Conservation (phyloP, 1,284 basidiomycete species). For the Ganoderma lingzhi region DNA sequence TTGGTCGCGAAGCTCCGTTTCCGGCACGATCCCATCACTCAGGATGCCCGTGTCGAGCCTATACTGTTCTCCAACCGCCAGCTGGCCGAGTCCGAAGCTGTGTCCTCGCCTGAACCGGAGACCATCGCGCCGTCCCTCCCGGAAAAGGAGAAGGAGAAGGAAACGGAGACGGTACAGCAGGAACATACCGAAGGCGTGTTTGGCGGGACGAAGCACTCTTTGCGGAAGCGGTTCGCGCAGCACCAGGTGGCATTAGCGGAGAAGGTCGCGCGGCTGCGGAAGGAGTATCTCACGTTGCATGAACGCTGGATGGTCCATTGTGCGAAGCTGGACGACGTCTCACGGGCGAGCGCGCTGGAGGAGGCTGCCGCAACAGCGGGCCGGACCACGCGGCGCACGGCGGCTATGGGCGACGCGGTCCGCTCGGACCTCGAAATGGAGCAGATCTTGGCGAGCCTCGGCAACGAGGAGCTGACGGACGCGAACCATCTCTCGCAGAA, state of each 20-base stretch:
- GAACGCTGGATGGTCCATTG: constrained; percentile 79
- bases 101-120: constrained; percentile 39
- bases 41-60: constrained; percentile 66
- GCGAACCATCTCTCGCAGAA: constrained; percentile 87
- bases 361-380: constrained; percentile 61
- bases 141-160: constrained; percentile 56
- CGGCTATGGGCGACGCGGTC: constrained; percentile 88
- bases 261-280: constrained; percentile 65
- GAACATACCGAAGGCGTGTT: constrained; percentile 48
- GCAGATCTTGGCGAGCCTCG: constrained; percentile 93
- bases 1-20: constrained; percentile 68
- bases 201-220: constrained; percentile 51
- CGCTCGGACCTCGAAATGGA: constrained; percentile 97
- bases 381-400: constrained; percentile 78
- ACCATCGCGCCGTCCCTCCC: constrained; percentile 43
- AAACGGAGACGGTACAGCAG: constrained; percentile 48
- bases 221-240: constrained; percentile 61
- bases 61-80: constrained; percentile 67
- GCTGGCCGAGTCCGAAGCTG: constrained; percentile 44
- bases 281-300: constrained; percentile 76
- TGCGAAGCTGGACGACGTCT: constrained; percentile 62
- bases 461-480: constrained; percentile 92
- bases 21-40: constrained; percentile 63
- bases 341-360: constrained; percentile 48
- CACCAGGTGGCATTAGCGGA: constrained; percentile 58